phyloP scores from a whole-genome alignment of 2,329 filamentous ascomycete species.

The Periconia digitata region DNA sequence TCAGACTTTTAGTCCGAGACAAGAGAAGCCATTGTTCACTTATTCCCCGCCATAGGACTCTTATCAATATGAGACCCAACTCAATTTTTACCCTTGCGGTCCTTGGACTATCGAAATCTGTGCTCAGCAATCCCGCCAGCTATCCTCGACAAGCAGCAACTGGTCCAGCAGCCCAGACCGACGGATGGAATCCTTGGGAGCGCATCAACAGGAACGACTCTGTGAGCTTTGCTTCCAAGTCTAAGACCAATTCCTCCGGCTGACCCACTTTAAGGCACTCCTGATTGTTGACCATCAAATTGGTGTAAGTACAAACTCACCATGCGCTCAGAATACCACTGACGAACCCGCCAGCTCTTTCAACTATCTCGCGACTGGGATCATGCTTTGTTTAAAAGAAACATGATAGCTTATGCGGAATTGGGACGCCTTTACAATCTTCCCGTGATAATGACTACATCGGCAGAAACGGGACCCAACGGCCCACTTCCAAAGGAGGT shows the following conservation, averaged over 20 bases:
- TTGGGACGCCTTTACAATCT: conserved; percentile 67
- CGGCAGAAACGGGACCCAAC: conserved; percentile 69
- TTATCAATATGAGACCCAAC: not conserved
- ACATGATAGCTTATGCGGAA: conserved; percentile 67
- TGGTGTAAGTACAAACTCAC: too few species aligned
- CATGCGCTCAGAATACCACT: too few species aligned
- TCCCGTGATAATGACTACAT: conserved; percentile 70
- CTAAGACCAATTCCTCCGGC: conserved; percentile 1
- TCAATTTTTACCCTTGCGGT: not conserved
- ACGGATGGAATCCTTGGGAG: conserved; percentile 36
- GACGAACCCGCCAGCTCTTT: too few species aligned
- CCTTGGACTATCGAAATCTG: not conserved
- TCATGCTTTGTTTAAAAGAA: conserved; percentile 63
- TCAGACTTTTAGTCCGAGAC: not conserved
- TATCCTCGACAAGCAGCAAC: not conserved
- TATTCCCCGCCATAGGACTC: too few species aligned
- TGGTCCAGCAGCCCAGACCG: not conserved
- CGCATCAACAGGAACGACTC: conserved; percentile 47
- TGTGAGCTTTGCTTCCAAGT: conserved; percentile 15
- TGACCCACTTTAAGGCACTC: conserved; percentile 46
- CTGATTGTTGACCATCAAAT: conserved; percentile 63
- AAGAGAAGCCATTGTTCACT: too few species aligned
- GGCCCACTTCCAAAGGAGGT: conserved; percentile 71
- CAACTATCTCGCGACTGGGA: conserved; percentile 66
- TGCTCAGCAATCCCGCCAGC: not conserved